phyloP scores from a whole-genome alignment of 2,329 filamentous ascomycete genomes.

The Colletotrichum sublineola region DNA sequence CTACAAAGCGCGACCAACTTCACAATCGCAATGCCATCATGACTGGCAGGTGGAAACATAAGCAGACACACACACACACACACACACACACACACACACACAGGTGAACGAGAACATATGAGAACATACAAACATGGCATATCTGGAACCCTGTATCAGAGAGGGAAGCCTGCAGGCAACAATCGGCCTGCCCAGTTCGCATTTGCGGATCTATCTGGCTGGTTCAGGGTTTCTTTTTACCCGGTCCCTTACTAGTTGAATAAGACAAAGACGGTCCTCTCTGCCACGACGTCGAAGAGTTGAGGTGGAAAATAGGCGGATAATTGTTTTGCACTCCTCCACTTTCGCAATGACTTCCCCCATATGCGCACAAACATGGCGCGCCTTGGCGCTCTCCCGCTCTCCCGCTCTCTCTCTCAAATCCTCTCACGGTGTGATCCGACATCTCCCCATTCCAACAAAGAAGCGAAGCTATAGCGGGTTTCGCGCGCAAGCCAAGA shows the following conservation, averaged over 20 bases:
- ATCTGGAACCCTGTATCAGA: conserved; percentile 4
- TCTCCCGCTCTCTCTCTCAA: neutral
- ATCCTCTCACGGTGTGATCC: conserved; percentile 32
- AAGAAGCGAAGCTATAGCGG: conserved; percentile 37
- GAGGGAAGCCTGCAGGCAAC: conserved; percentile 27
- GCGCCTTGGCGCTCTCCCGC: neutral
- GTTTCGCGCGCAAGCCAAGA: conserved; percentile 39
- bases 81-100: neutral
- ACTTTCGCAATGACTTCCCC: conserved; percentile 5
- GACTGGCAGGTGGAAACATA: neutral
- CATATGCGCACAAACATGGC: conserved; percentile 11
- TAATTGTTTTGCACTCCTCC: conserved; percentile 14
- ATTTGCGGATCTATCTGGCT: conserved; percentile 24
- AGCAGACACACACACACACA: neutral
- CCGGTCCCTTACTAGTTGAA: conserved; percentile 25
- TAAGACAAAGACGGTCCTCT: neutral
- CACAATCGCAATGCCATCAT: neutral
- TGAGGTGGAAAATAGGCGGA: conserved; percentile 11
- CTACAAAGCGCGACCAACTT: neutral
- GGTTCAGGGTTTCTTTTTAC: neutral
- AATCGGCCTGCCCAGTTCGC: conserved; percentile 25
- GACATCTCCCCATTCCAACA: conserved; percentile 28
- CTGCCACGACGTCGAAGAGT: conserved; percentile 5
- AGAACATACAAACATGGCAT: neutral
- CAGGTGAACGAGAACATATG: neutral